These are phyloP conservation scores for Clonostachys solani DNA, from an alignment of 2,329 filamentous ascomycete genomes.

Conservation along the genomic window DNA sequence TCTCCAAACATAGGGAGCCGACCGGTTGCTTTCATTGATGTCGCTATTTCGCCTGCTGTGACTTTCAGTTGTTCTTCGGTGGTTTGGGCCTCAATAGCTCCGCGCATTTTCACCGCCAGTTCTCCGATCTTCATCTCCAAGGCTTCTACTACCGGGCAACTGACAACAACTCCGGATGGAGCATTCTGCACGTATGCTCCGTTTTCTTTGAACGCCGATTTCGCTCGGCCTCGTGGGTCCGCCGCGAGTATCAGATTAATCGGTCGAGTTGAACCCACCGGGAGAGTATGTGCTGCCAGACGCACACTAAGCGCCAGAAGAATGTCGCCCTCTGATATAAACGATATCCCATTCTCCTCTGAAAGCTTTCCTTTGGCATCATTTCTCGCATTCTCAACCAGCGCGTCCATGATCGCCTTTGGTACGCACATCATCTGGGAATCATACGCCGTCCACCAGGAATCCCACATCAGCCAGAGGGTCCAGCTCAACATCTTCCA, in stretches of 20 bases:
- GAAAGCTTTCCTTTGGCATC: background rate
- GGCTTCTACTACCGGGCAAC: background rate
- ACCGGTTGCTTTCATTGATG: background rate
- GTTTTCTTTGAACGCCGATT: background rate
- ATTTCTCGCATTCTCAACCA: background rate
- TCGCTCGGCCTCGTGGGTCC: background rate
- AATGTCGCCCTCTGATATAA: constrained; percentile 1
- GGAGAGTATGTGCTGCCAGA: background rate
- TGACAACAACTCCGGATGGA: background rate
- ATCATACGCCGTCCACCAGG: background rate
- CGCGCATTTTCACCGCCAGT: constrained; percentile 6
- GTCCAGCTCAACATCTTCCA: background rate
- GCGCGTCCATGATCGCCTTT: background rate
- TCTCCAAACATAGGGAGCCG: constrained; percentile 2
- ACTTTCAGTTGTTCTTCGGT: constrained; percentile 11
- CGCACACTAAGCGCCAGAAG: background rate
- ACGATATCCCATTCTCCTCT: background rate
- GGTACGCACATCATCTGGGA: constrained; percentile 1
- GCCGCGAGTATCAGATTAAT: background rate
- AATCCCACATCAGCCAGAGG: background rate
- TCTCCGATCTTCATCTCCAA: constrained; percentile 5
- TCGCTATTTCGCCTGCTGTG: constrained; percentile 1
- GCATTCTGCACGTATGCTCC: constrained; percentile 1
- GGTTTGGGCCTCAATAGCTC: constrained; percentile 6
- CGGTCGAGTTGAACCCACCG: background rate